phyloP scores from a whole-genome alignment of 345 rosid genomes.

The Schrenkiella parvula region DNA sequence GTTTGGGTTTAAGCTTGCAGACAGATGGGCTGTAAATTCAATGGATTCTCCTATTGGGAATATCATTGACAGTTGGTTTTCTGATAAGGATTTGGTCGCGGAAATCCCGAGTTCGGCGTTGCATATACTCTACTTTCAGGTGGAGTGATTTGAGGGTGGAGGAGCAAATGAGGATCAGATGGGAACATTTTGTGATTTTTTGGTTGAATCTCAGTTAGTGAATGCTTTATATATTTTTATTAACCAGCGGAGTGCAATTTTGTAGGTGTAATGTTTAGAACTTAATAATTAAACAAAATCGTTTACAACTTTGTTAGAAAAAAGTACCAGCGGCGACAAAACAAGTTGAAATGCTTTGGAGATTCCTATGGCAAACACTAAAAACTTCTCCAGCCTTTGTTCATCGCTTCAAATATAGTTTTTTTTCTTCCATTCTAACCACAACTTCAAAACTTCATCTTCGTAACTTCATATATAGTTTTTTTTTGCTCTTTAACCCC shows the following conservation, averaged over 20 bases:
- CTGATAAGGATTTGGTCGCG: slow-evolving; percentile 24
- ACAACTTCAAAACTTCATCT: no score
- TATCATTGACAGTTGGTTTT: slow-evolving; percentile 59
- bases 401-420: no score
- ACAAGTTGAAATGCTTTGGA: no score
- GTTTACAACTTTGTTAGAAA: no score
- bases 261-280: no score
- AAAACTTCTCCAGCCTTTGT: no score
- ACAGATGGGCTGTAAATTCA: slow-evolving; percentile 53
- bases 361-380: no score
- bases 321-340: no score
- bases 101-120: slow-evolving; percentile 53
- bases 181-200: neutral
- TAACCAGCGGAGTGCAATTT: neutral
- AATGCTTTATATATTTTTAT: neutral
- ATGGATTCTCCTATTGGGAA: slow-evolving; percentile 29
- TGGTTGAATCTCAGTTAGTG: neutral
- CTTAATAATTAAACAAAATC: no score
- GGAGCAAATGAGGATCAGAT: neutral
- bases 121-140: slow-evolving; percentile 62
- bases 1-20: slow-evolving; percentile 63
- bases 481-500: no score
- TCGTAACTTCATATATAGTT: no score
- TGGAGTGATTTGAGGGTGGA: slow-evolving; percentile 21
- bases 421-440: no score